phyloP scores from a whole-genome alignment of 345 rosid genomes.

The Euphorbia pulcherrima region DNA sequence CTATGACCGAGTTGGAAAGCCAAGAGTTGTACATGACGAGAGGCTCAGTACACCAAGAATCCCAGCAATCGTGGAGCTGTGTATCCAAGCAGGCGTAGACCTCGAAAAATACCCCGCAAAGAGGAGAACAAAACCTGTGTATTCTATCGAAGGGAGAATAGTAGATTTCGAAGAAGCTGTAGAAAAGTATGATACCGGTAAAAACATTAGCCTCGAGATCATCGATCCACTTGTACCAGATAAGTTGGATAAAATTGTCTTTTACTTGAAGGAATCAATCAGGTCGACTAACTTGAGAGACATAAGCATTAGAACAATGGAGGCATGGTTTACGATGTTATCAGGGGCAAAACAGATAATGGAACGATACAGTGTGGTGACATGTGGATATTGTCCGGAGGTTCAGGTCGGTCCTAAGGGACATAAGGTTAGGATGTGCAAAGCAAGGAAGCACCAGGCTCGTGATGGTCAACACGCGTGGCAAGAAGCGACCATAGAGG shows the following conservation, averaged over 20 bases:
- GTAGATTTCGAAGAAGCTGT: slow-evolving; percentile 62
- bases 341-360: slow-evolving; percentile 55
- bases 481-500: slow-evolving; percentile 82
- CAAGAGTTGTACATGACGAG: slow-evolving; percentile 68
- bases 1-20: slow-evolving; percentile 74
- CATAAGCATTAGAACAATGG: slow-evolving; percentile 48
- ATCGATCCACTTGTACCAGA: slow-evolving; percentile 3
- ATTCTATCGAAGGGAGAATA: slow-evolving; percentile 77
- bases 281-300: slow-evolving; percentile 32
- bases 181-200: slow-evolving; percentile 18
- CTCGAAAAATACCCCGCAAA: slow-evolving; percentile 58
- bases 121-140: slow-evolving; percentile 77
- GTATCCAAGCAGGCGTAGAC: slow-evolving; percentile 78
- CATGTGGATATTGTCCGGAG: slow-evolving; percentile 79
- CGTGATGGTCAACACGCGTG: slow-evolving; percentile 80
- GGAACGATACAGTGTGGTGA: slow-evolving; percentile 66
- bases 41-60: slow-evolving; percentile 42
- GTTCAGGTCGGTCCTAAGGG: slow-evolving; percentile 94
- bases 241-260: slow-evolving; percentile 8
- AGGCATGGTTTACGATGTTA: slow-evolving; percentile 66
- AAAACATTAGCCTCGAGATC: neutral
- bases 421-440: slow-evolving; percentile 82
- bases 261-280: slow-evolving; percentile 5
- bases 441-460: slow-evolving; percentile 73
- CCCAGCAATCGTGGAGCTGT: slow-evolving; percentile 78